Percentiles rank a stretch among this genome's conserved stretches.
Evolutionary conservation across 169 alveolate species (phyloP).

Genomic region (Babesia bovis): DNA sequence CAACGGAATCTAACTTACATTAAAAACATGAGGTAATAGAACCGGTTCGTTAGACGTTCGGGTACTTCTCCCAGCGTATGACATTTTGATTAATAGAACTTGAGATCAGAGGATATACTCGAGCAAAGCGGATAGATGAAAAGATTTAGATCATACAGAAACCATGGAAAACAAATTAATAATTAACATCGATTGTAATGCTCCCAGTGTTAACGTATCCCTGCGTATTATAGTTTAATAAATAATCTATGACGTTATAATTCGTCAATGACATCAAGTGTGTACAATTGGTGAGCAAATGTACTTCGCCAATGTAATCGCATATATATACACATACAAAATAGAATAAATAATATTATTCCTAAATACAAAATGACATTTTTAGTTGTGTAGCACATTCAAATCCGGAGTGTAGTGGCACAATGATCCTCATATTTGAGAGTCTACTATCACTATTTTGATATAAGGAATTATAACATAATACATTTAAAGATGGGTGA

Average conservation of each 20-base stretch:
- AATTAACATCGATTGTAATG: not conserved
- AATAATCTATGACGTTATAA: no score
- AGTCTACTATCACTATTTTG: not conserved
- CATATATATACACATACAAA: no score
- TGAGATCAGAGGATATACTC: no score
- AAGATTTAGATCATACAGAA: no score
- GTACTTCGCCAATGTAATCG: no score
- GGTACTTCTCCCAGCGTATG: not conserved
- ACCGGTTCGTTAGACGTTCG: constrained; percentile 51
- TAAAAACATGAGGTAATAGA: constrained; percentile 28
- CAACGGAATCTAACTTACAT: constrained; percentile 9
- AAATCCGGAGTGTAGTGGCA: not conserved
- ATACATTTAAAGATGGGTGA: constrained; percentile 7
- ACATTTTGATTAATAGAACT: not conserved
- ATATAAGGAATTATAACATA: not conserved
- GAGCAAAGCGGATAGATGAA: not conserved
- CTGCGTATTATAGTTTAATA: no score
- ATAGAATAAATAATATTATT: no score
- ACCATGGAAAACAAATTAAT: not conserved
- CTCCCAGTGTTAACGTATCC: not conserved
- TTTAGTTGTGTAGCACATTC: not conserved
- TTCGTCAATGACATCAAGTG: no score
- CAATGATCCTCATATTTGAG: not conserved
- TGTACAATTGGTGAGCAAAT: no score
- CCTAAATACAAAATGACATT: not conserved